Evolutionary conservation across 306 rosid genomes (phyloP).

Genomic region (Cyclanthera cordifolia): DNA sequence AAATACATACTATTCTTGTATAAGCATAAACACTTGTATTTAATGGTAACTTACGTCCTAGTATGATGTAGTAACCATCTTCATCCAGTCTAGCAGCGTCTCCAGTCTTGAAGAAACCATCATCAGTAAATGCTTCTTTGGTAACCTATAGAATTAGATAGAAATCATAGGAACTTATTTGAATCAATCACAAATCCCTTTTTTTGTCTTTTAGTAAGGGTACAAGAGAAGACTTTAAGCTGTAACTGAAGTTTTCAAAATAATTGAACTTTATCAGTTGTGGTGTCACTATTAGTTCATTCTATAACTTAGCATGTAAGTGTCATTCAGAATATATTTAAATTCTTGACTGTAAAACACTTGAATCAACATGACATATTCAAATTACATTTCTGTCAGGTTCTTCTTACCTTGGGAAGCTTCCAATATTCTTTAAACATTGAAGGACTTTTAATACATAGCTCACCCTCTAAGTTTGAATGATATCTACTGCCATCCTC

Average conservation of each 20-base stretch:
- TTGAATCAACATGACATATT: neutral
- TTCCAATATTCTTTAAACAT: conserved; percentile 82
- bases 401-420: conserved; percentile 50
- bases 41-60: conserved; percentile 58
- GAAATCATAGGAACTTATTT: neutral
- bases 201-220: neutral
- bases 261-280: neutral
- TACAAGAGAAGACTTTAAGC: neutral
- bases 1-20: neutral
- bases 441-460: conserved; percentile 69
- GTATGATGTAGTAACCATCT: conserved; percentile 73
- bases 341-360: neutral
- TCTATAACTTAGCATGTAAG: neutral
- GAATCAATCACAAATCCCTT: neutral
- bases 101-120: conserved; percentile 90
- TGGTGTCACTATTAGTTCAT: neutral
- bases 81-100: conserved; percentile 69
- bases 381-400: conserved; percentile 8
- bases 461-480: conserved; percentile 43
- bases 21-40: neutral
- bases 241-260: neutral
- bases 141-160: conserved; percentile 40
- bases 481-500: conserved; percentile 34
- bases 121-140: conserved; percentile 57
- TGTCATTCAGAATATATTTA: neutral